Base-by-base conservation (phyloP, 306 rosid genomes). In the Senna siamea region DNA sequence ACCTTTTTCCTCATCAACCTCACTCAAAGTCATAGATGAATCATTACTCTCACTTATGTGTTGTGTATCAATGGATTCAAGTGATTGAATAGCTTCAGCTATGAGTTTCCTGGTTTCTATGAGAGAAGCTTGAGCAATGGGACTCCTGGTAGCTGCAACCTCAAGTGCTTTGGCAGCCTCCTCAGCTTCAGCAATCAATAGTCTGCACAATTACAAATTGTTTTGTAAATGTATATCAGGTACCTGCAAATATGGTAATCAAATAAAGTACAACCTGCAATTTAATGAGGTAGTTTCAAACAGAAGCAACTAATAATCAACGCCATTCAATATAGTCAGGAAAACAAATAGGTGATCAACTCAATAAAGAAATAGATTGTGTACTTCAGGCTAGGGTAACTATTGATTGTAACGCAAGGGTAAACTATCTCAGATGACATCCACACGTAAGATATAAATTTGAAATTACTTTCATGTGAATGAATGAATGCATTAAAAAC, bases 141-240 rank as follows among this genome's bases (percentile, higher is more conserved):
- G 87, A 74, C 93, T 94, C 86, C 68, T 92, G 6, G 74, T 77
- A 2, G 99, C 99, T 37, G 96, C 92, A 76, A 79, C 83, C 85
- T 92, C 99, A 52, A 94, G 96, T 69, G 85, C 92, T 83, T 83
- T 80, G 81, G 99, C 96, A 23, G 99, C 99, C 79, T 87, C 92
- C 84, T 94, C 93, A 67, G 99, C 98, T 88, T 94, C 98, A 46
- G 88, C 87, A 84, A 94, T 94, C 89, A 94, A 74, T 68, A 88
- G 78, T 75, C 99, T 94, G 87, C 73, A 65, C 66, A 84, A 58
- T 71, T 28, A 44, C 71, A 79, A 13, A 51, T 50, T 48, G 76
- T 82, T 66, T 18, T 64, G 63, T 65, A 18, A 76, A 64, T 53
- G 44, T 37, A 57, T 51, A 20, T 22, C 11, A 44, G 17, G 70